Evolutionary conservation across 2,329 filamentous ascomycete genomes (phyloP).

Genomic region (Sphaerostilbella broomeana): DNA sequence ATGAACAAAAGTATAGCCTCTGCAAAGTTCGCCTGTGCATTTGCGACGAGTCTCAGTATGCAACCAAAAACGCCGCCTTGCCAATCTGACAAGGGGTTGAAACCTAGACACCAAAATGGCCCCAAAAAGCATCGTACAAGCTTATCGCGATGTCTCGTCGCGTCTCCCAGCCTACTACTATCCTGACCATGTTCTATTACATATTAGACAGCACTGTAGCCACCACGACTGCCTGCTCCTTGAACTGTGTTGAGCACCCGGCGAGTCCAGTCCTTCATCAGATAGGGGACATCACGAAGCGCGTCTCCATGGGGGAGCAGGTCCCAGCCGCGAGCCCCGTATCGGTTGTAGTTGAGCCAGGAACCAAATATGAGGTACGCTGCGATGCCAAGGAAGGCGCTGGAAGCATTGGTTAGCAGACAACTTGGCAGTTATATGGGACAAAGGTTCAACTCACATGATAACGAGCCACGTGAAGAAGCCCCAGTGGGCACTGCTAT

Average conservation of each 20-base stretch:
- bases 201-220: slow-evolving; percentile 82
- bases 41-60: slow-evolving; percentile 19
- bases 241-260: slow-evolving; percentile 78
- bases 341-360: slow-evolving; percentile 98
- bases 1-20: slow-evolving; percentile 12
- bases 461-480: slow-evolving; percentile 98
- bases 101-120: slow-evolving; percentile 6
- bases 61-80: slow-evolving; percentile 22
- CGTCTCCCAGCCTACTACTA: neutral
- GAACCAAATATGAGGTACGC: slow-evolving; percentile 95
- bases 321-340: slow-evolving; percentile 92
- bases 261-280: slow-evolving; percentile 81
- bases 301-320: slow-evolving; percentile 87
- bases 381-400: slow-evolving; percentile 76
- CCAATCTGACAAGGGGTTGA: slow-evolving; percentile 7
- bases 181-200: neutral
- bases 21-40: slow-evolving; percentile 21
- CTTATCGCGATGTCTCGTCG: slow-evolving; percentile 3
- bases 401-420: slow-evolving; percentile 34
- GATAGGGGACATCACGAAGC: slow-evolving; percentile 84
- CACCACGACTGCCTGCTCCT: slow-evolving; percentile 75
- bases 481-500: slow-evolving; percentile 63
- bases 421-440: neutral
- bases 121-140: slow-evolving; percentile 12
- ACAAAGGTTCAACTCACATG: slow-evolving; percentile 56